These are phyloP conservation scores for Umbelopsis sp. DNA, from an alignment of 192 early-diverging fungal species.

Conservation along the genomic window DNA sequence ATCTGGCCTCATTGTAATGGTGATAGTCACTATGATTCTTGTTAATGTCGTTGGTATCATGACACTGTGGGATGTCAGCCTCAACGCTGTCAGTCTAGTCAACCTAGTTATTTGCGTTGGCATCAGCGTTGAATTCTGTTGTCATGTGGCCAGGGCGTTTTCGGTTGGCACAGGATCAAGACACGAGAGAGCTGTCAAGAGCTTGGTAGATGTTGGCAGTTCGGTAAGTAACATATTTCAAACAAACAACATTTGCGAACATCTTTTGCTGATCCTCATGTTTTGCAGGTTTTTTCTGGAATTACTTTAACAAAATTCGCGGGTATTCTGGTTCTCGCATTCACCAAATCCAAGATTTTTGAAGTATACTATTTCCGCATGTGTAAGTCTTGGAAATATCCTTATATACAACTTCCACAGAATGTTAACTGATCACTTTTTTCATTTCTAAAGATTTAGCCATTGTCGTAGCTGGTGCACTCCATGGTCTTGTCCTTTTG, in stretches of 20 bases:
- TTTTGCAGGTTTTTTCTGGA: slow-evolving; percentile 58
- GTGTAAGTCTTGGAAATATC: slow-evolving; percentile 40
- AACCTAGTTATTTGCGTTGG: slow-evolving; percentile 70
- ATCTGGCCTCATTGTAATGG: slow-evolving; percentile 55
- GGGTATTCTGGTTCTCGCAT: slow-evolving; percentile 67
- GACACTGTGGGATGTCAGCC: slow-evolving; percentile 56
- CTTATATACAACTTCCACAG: background rate
- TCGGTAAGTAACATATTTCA: slow-evolving; percentile 43
- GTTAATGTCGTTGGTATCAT: slow-evolving; percentile 59
- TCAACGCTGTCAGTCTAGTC: slow-evolving; percentile 67
- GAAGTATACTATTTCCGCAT: slow-evolving; percentile 71
- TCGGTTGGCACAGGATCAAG: slow-evolving; percentile 50
- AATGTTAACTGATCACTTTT: background rate
- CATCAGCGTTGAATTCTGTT: slow-evolving; percentile 71
- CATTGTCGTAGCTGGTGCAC: slow-evolving; percentile 61
- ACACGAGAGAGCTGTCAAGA: slow-evolving; percentile 47
- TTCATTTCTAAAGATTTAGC: slow-evolving; percentile 41
- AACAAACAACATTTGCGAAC: background rate
- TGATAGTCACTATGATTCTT: slow-evolving; percentile 62
- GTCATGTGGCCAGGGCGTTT: slow-evolving; percentile 63
- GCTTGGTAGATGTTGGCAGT: slow-evolving; percentile 62
- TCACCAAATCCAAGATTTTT: slow-evolving; percentile 70
- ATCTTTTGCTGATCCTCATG: background rate
- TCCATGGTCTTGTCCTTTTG: slow-evolving; percentile 61
- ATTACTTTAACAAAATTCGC: slow-evolving; percentile 68